phyloP scores from a whole-genome alignment of 129 eudicot species.

The Solidago caesia region DNA sequence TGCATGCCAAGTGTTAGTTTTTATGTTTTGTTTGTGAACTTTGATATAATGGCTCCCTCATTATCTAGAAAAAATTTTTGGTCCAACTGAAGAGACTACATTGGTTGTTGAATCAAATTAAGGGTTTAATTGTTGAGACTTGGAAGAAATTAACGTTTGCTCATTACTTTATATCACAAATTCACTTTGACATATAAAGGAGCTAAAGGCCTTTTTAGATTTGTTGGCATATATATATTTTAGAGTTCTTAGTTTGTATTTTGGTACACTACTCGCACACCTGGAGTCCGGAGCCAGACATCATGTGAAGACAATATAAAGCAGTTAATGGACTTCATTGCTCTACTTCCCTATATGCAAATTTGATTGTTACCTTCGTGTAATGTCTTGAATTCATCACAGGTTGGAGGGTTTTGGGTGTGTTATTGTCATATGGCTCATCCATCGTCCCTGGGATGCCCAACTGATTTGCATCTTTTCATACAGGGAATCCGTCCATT shows the following conservation, averaged over 20 bases:
- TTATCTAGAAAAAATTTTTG: too few relatives aligned
- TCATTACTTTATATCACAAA: background rate
- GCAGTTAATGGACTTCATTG: constrained; percentile 61
- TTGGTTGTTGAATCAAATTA: too few relatives aligned
- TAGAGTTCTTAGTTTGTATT: constrained; percentile 49
- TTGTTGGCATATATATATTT: constrained; percentile 2
- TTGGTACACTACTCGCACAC: constrained; percentile 98
- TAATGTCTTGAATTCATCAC: constrained; percentile 17
- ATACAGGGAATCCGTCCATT: constrained; percentile 95
- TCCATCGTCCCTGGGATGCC: constrained; percentile 86
- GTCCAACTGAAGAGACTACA: too few relatives aligned
- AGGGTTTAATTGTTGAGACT: background rate
- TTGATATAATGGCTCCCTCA: too few relatives aligned
- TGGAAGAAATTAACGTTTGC: background rate
- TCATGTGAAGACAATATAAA: constrained; percentile 94
- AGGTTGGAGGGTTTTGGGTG: constrained; percentile 94
- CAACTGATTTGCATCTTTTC: constrained; percentile 98
- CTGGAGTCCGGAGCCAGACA: constrained; percentile 87
- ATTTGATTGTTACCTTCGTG: background rate
- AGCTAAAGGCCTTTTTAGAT: background rate
- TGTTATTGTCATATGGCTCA: constrained; percentile 95
- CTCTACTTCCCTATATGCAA: constrained; percentile 12
- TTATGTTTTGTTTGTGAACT: too few relatives aligned
- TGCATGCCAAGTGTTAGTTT: too few relatives aligned
- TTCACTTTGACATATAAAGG: constrained; percentile 3